A percentile compares a stretch with the other conserved stretches of the same genome.
These are phyloP conservation scores for Scutellaria baicalensis DNA, from an alignment of 257 asterid genomes.

Conservation along the genomic window DNA sequence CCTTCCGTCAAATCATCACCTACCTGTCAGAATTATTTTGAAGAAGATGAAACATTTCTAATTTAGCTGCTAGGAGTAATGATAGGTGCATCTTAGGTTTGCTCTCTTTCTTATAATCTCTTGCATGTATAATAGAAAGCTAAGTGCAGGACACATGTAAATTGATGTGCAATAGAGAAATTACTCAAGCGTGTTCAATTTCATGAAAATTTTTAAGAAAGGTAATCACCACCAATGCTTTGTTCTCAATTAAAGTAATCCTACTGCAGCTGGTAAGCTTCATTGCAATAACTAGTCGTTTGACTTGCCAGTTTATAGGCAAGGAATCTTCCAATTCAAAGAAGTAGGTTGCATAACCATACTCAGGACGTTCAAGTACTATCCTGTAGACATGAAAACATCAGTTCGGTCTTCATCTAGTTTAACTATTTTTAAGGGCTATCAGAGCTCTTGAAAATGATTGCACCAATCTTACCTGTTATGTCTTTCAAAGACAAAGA, in stretches of 20 bases:
- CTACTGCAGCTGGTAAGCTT: conserved; percentile 83
- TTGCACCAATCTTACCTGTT: conserved; percentile 48
- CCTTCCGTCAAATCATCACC: conserved; percentile 86
- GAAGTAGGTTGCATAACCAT: conserved; percentile 94
- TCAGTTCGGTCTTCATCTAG: background rate
- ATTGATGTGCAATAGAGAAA: background rate
- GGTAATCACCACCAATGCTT: conserved; percentile 56
- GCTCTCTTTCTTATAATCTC: too few relatives aligned
- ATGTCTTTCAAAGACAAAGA: conserved; percentile 87
- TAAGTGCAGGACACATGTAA: background rate
- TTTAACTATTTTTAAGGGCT: background rate
- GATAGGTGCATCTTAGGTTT: background rate
- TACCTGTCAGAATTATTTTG: conserved; percentile 29
- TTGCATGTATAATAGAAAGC: background rate
- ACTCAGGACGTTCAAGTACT: conserved; percentile 98
- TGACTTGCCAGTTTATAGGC: conserved; percentile 79
- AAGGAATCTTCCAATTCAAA: conserved; percentile 56
- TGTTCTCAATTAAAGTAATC: conserved; percentile 60
- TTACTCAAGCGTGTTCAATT: conserved; percentile 2
- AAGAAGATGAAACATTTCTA: background rate
- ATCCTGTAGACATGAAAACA: conserved; percentile 47
- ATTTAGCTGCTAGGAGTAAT: background rate
- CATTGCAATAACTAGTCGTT: conserved; percentile 72
- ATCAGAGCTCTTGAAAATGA: background rate
- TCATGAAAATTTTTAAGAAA: background rate